Evolutionary conservation across 805 yeast species (phyloP).

Genomic region (Metschnikowia vanudenii): DNA sequence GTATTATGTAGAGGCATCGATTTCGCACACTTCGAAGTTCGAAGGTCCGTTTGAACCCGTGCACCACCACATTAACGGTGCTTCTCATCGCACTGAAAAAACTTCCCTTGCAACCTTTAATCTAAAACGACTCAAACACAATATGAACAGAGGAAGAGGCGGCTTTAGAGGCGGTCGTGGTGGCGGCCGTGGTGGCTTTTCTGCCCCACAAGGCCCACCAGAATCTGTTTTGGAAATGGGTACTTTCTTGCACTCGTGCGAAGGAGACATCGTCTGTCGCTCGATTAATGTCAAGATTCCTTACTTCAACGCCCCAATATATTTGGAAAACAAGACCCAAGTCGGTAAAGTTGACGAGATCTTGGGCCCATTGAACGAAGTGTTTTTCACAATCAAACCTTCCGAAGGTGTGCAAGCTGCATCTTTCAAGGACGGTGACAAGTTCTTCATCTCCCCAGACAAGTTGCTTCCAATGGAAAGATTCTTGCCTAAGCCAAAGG

Average conservation of each 20-base stretch:
- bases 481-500: conserved; percentile 95
- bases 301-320: conserved; percentile 98
- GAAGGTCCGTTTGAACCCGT: conserved; percentile 13
- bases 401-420: conserved; percentile 93
- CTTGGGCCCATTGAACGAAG: conserved; percentile 95
- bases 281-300: conserved; percentile 93
- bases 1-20: neutral
- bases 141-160: conserved; percentile 59
- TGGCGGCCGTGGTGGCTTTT: conserved; percentile 70
- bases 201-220: conserved; percentile 90
- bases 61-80: conserved; percentile 12
- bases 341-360: conserved; percentile 98
- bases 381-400: conserved; percentile 95
- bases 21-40: neutral
- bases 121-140: conserved; percentile 6
- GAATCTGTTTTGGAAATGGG: conserved; percentile 96
- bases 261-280: conserved; percentile 95
- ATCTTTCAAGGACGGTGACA: conserved; percentile 93
- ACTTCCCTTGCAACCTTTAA: conserved; percentile 8
- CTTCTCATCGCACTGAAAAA: conserved; percentile 22
- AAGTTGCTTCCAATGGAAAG: conserved; percentile 94
- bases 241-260: conserved; percentile 84
- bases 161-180: conserved; percentile 49
- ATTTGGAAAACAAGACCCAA: conserved; percentile 91
- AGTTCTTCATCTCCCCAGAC: conserved; percentile 92